Base-by-base conservation (phyloP, 495 filamentous ascomycete genomes). In the Aspergillus hancockii region DNA sequence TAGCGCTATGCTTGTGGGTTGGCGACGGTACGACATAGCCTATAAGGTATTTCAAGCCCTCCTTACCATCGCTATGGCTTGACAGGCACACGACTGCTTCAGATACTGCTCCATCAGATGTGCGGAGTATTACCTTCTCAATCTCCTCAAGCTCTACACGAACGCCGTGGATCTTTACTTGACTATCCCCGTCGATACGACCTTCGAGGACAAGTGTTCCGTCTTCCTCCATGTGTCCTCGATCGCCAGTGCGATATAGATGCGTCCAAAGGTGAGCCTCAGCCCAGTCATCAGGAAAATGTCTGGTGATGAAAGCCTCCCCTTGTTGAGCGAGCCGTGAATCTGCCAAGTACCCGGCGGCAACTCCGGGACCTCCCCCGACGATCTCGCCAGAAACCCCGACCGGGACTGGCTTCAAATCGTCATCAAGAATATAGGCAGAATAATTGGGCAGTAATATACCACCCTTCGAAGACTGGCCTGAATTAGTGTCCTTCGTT, bases 131-230 rank as follows among this genome's bases (percentile, higher is more conserved):
- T 7, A 60, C 59, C 1, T 31, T 59, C 38, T 79, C 78, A n/a
- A 82, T 68, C 8, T 85, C 82, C 0, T 51, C 14, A 0, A 85
- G 67, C 3, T 84, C 81, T 8, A 83, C 73, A 0, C 81, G 76
- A 1, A 81, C n/a, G 0, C 82, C 82, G 1, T 74, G 64, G 1
- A 83, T 25, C 59, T 86, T 85, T 28, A 84, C 62, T 56, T 81
- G 77, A 0, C 65, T 71, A 58, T 79, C 59, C 2, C 79, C 80
- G 0, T 55, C 57, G 4, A 80, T 71, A 0, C 82, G 74, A 4
- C 74, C 73, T 1, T 67, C 50, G 25, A 78, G 60, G 0, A 74
- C 36, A 2, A 85, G 40, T 0, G 59, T 16, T 0, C 81, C 82
- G 52, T 79, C 76, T 0, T 47, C 10, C 5, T 34, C 40, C 7